These are phyloP conservation scores for Fagus sylvatica DNA, from an alignment of 306 rosid species.

Conservation along the genomic window DNA sequence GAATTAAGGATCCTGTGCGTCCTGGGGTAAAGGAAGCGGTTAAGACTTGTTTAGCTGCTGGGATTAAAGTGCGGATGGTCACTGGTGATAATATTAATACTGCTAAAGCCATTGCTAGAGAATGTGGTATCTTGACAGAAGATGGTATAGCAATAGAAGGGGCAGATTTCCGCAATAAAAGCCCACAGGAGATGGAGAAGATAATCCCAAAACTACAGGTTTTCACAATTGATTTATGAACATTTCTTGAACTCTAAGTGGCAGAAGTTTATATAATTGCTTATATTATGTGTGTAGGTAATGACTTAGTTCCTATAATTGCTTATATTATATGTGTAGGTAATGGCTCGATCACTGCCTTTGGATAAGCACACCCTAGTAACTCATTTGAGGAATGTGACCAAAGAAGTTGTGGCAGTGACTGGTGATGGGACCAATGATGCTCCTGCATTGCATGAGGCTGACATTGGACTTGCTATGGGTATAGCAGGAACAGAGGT, in stretches of 20 bases:
- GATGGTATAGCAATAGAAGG: slow-evolving; percentile 90
- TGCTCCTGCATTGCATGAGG: slow-evolving; percentile 91
- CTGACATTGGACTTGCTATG: slow-evolving; percentile 95
- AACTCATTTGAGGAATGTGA: slow-evolving; percentile 53
- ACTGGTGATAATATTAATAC: slow-evolving; percentile 95
- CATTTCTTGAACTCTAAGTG: slow-evolving; percentile 2
- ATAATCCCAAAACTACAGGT: slow-evolving; percentile 91
- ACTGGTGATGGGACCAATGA: slow-evolving; percentile 97
- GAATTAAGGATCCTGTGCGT: slow-evolving; percentile 93
- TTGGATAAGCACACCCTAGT: slow-evolving; percentile 89
- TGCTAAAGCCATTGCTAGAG: slow-evolving; percentile 92
- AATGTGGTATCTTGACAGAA: slow-evolving; percentile 87
- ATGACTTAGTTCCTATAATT: not conserved
- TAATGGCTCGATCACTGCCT: slow-evolving; percentile 93
- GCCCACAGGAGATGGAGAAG: slow-evolving; percentile 53
- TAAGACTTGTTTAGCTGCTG: slow-evolving; percentile 71
- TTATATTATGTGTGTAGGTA: not conserved
- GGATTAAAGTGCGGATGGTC: slow-evolving; percentile 79
- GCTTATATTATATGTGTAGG: slow-evolving; percentile 44
- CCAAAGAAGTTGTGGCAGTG: slow-evolving; percentile 83
- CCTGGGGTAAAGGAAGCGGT: slow-evolving; percentile 86
- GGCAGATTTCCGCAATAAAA: slow-evolving; percentile 66
- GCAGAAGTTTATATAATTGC: slow-evolving; percentile 1
- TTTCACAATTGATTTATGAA: slow-evolving; percentile 1
- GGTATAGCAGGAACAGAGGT: slow-evolving; percentile 99